phyloP scores from a whole-genome alignment of 768 basidiomycete genomes.

The Royoungia palumana region DNA sequence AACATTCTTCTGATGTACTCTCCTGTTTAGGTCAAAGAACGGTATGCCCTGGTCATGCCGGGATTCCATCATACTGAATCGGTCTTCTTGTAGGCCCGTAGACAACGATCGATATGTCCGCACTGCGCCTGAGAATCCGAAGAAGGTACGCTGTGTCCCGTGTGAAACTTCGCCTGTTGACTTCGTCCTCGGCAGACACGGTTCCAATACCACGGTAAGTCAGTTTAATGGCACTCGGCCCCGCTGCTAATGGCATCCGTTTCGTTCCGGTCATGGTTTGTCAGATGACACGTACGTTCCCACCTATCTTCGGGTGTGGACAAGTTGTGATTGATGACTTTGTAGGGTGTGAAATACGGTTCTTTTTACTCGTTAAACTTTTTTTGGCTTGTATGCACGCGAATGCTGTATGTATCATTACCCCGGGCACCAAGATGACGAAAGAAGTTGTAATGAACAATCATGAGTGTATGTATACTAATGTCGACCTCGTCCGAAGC shows the following conservation, averaged over 20 bases:
- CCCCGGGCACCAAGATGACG: slow-evolving; percentile 4
- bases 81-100: slow-evolving; percentile 49
- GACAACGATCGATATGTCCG: slow-evolving; percentile 84
- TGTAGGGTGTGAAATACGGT: slow-evolving; percentile 35
- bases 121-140: slow-evolving; percentile 78
- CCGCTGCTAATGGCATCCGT: slow-evolving; percentile 14
- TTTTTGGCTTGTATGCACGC: slow-evolving; percentile 21
- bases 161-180: slow-evolving; percentile 5
- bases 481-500: not conserved
- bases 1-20: not conserved
- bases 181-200: slow-evolving; percentile 49
- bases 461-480: not conserved
- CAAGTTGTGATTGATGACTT: slow-evolving; percentile 2
- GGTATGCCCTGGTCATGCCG: slow-evolving; percentile 39
- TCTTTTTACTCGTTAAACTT: slow-evolving; percentile 4
- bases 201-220: slow-evolving; percentile 78
- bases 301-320: not conserved
- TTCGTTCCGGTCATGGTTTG: not conserved
- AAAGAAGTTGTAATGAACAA: slow-evolving; percentile 2
- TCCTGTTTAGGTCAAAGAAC: slow-evolving; percentile 50
- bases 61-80: slow-evolving; percentile 3
- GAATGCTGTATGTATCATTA: slow-evolving; percentile 20
- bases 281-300: slow-evolving; percentile 60
- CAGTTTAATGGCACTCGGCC: not conserved
- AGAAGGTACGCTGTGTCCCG: slow-evolving; percentile 56